Conservation (phyloP, 139 green algal species). For the Astrephomene gubernaculifera region DNA sequence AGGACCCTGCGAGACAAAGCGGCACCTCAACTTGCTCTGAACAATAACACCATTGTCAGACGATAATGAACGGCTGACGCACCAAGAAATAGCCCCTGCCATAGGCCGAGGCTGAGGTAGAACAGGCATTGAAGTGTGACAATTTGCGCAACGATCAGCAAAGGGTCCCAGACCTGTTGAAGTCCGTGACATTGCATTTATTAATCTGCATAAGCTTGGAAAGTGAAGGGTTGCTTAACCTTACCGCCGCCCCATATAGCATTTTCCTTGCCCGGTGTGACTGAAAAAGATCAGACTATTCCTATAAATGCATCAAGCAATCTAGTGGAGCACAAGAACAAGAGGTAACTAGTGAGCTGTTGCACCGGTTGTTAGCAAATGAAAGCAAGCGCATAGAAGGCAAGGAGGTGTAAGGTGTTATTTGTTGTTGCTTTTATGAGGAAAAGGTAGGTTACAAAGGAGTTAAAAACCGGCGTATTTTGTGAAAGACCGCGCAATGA, state of each 20-base stretch:
- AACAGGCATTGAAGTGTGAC: constrained; percentile 83
- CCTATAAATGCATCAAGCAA: background rate
- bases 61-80: too few relatives aligned
- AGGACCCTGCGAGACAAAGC: constrained; percentile 58
- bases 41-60: too few relatives aligned
- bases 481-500: too few relatives aligned
- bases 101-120: constrained; percentile 81
- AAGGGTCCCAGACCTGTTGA: constrained; percentile 77
- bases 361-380: too few relatives aligned
- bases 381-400: too few relatives aligned
- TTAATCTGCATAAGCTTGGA: background rate
- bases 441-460: too few relatives aligned
- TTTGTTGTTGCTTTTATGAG: too few relatives aligned
- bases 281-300: background rate
- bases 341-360: too few relatives aligned
- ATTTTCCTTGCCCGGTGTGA: constrained; percentile 10
- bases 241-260: constrained; percentile 49
- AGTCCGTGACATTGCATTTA: background rate
- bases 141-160: constrained; percentile 88
- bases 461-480: too few relatives aligned
- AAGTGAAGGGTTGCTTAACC: background rate
- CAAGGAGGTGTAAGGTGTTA: too few relatives aligned
- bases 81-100: constrained; percentile 80
- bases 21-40: too few relatives aligned
- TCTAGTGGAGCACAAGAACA: too few relatives aligned